Evolutionary conservation across 441 rosid species (phyloP), one percentile per base, ranked within the genome.

Genomic region (Kokia cookei): DNA sequence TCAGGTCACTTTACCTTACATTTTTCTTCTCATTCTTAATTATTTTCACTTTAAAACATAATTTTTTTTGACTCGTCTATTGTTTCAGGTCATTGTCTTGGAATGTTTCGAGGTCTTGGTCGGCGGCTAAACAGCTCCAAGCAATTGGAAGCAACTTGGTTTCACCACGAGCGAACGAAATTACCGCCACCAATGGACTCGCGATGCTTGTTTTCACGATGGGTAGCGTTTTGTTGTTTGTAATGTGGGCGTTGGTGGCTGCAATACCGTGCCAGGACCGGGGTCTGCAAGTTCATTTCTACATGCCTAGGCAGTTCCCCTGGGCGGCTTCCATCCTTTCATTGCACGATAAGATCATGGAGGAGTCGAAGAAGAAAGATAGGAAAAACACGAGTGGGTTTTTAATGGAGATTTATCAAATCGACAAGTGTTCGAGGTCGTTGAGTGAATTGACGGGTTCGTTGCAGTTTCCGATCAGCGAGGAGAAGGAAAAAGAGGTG

Each of bases 241-340:
- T 87, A 8, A 89, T 89, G 97, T 94, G 98, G 98, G 91, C 86
- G 7, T 84, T 95, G 12, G 97, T 91, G 66, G 98, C 97, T 0
- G 96, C 98, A 2, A 91, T 95, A 60, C 98, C 97, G 1, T 95
- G 96, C 76, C 97, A 95, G 78, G 96, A 94, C 63, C 86, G 99
- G 58, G 96, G 97, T 7, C 59, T 95, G 79, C 97, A 93, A 72
- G 87, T 90, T 10, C 92, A 90, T 78, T 91, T 93, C 57, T 82
- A 86, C 5, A 76, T 90, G 61, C 92, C 98, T 0, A 86, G 90
- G 84, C 90, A 85, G 74, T 86, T 78, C 43, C 19, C 72, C 0
- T 94, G 98, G 99, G 91, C 89, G 6, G 88, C 86, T 7, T 73
- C 91, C 0, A 37, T 94, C 68, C 66, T 84, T 79, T 75, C 80